A percentile compares a stretch with the other conserved stretches of the same genome.
phyloP scores from a whole-genome alignment of 371 early-diverging fungal genomes.

The Rhizomucor pusillus region DNA sequence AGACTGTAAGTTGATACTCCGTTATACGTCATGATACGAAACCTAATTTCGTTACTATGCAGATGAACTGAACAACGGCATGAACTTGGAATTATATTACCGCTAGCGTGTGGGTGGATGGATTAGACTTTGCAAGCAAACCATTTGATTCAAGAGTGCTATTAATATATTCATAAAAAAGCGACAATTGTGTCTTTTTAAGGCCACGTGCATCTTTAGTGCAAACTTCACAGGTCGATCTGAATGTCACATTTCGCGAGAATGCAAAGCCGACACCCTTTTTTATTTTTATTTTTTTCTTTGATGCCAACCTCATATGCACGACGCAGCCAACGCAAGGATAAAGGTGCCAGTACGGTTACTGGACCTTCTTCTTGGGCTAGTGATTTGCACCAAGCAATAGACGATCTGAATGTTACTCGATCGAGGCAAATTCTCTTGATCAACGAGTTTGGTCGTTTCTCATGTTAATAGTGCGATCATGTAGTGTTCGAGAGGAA shows the following conservation, averaged over 20 bases:
- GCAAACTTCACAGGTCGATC: too few species aligned
- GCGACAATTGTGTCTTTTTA: too few species aligned
- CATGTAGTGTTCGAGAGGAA: conserved; percentile 33
- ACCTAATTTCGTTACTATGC: background rate
- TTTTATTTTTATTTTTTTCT: too few species aligned
- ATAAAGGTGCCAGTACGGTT: too few species aligned
- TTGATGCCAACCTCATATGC: too few species aligned
- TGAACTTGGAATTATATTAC: conserved; percentile 88
- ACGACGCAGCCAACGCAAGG: too few species aligned
- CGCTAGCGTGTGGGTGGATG: conserved; percentile 14
- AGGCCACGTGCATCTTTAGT: too few species aligned
- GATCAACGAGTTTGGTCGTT: background rate
- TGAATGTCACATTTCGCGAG: too few species aligned
- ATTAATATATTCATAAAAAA: too few species aligned
- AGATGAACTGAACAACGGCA: conserved; percentile 92
- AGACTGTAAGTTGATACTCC: conserved; percentile 63
- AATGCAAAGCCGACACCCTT: too few species aligned
- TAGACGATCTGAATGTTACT: conserved; percentile 34
- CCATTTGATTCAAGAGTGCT: too few species aligned
- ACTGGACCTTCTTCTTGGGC: conserved; percentile 16
- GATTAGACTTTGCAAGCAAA: too few species aligned
- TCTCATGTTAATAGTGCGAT: background rate
- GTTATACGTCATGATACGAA: background rate
- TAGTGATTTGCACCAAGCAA: conserved; percentile 29
- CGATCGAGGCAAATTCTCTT: conserved; percentile 28